Conservation (phyloP, 495 filamentous ascomycete genomes). For the Parathielavia appendiculata region DNA sequence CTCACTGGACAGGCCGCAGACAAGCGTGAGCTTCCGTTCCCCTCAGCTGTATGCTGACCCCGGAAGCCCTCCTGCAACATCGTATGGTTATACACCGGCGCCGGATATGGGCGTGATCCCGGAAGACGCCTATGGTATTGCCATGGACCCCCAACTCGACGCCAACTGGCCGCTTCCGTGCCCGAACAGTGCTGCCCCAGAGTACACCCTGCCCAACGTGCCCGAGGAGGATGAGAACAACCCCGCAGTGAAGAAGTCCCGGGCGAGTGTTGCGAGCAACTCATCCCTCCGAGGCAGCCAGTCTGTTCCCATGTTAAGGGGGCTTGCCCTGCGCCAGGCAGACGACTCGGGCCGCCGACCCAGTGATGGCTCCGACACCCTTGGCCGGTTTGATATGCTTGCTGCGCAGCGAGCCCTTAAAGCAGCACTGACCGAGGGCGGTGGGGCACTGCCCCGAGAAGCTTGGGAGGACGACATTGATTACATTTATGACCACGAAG, state of each 20-base stretch:
- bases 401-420: slow-evolving; percentile 32
- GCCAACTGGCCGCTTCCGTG: slow-evolving; percentile 44
- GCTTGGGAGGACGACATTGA: slow-evolving; percentile 95
- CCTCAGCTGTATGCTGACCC: slow-evolving; percentile 29
- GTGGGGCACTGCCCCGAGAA: slow-evolving; percentile 42
- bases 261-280: slow-evolving; percentile 39
- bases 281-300: slow-evolving; percentile 44
- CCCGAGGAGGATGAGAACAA: slow-evolving; percentile 65
- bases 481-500: slow-evolving; percentile 87
- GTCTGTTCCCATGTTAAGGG: slow-evolving; percentile 45
- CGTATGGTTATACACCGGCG: slow-evolving; percentile 26
- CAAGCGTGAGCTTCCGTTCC: slow-evolving; percentile 38
- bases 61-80: slow-evolving; percentile 26
- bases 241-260: slow-evolving; percentile 26
- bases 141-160: slow-evolving; percentile 46
- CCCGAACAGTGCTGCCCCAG: slow-evolving; percentile 38
- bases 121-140: slow-evolving; percentile 30
- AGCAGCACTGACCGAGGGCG: slow-evolving; percentile 29
- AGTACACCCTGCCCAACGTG: slow-evolving; percentile 57
- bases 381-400: slow-evolving; percentile 37
- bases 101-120: slow-evolving; percentile 32
- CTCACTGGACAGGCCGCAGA: slow-evolving; percentile 40
- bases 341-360: slow-evolving; percentile 29
- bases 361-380: slow-evolving; percentile 45
- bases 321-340: slow-evolving; percentile 28